A percentile compares a stretch with the other conserved stretches of the same genome.
phyloP scores from a whole-genome alignment of 2,329 filamentous ascomycete genomes.

The Venturiaceae sp. region DNA sequence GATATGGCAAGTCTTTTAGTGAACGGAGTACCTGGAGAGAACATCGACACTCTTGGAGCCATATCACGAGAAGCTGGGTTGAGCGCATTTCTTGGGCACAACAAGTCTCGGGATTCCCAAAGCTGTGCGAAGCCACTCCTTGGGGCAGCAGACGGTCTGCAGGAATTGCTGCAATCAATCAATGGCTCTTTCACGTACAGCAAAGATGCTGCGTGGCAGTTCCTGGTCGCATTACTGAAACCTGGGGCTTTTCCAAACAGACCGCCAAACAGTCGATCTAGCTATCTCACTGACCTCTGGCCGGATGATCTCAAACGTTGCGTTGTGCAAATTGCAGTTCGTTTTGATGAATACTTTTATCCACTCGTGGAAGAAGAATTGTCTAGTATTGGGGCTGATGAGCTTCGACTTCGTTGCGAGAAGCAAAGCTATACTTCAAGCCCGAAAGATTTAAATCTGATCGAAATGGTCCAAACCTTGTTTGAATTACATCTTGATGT shows the following conservation, averaged over 20 bases:
- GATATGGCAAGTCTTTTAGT: conserved; percentile 1
- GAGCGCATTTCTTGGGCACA: conserved; percentile 47
- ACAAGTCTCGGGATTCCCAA: conserved; percentile 35
- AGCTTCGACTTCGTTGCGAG: conserved; percentile 15
- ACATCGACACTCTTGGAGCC: conserved; percentile 36
- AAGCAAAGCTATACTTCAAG: not conserved
- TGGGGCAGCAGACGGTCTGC: conserved; percentile 25
- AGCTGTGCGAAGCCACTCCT: conserved; percentile 28
- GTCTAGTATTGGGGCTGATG: conserved; percentile 15
- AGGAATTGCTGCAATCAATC: conserved; percentile 30
- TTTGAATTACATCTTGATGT: conserved; percentile 61
- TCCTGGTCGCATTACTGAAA: conserved; percentile 42
- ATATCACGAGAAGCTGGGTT: conserved; percentile 41
- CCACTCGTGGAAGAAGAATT: conserved; percentile 19
- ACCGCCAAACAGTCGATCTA: conserved; percentile 13
- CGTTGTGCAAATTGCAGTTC: conserved; percentile 42
- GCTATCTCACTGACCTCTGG: conserved; percentile 47
- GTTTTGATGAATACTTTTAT: conserved; percentile 45
- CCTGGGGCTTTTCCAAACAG: conserved; percentile 21
- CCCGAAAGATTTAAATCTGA: conserved; percentile 23
- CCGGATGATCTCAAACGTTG: conserved; percentile 44
- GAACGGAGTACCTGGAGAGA: conserved; percentile 35
- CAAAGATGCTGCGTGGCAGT: conserved; percentile 43
- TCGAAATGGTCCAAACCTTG: conserved; percentile 49
- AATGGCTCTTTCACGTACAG: conserved; percentile 38